Base-by-base conservation (phyloP, 2,329 filamentous ascomycete species). In the Nothopassalora personata region DNA sequence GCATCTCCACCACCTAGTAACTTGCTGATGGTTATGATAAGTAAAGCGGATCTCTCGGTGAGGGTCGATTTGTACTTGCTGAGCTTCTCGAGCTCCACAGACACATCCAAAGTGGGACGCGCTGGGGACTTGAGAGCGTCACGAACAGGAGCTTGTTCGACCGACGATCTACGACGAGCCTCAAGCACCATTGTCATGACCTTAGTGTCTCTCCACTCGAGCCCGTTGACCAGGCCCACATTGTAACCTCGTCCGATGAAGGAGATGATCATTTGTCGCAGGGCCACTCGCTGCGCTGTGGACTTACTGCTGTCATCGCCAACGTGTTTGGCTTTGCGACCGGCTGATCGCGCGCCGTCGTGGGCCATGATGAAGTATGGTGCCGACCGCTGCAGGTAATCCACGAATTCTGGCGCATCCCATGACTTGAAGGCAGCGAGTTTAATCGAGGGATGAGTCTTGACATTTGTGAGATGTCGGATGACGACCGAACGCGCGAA, bases 311-410 rank as follows among this genome's bases (percentile, higher is more conserved):
- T 53, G 11, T 67, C 60, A 11, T 59, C 54, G 18, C 27, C 53
- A 19, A 65, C 56, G 43, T 61, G 55, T 47, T 64, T 66, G n/a
- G 63, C 62, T n/a, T 63, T 62, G 27, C 64, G 61, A 28, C 66
- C 60, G 3, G 55, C 57, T 19, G 68, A 52, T 11, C 58, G 56
- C 46, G 77, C 76, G 49, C 86, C 87, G 69, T 90, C 85, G 64
- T 89, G 86, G 54, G 82, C 83, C 76, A 91, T 81, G 54, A 90
- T 73, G 64, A 91, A 89, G 67, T 88, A 86, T 3, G 85, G 75
- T 0, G 83, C 80, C 27, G 80, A 78, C 1, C 70, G 67, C 2
- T 74, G 63, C 1, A 89, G 73, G 66, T 89, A 88, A 1, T 77
- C 66, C 5, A 71, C 60, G 65, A 89, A 91, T 0, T 74, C 74